Evolutionary conservation across 352 stramenopile genomes (phyloP), one percentile per base, ranked within the genome.

Genomic region (Globisporangium takayamanum): DNA sequence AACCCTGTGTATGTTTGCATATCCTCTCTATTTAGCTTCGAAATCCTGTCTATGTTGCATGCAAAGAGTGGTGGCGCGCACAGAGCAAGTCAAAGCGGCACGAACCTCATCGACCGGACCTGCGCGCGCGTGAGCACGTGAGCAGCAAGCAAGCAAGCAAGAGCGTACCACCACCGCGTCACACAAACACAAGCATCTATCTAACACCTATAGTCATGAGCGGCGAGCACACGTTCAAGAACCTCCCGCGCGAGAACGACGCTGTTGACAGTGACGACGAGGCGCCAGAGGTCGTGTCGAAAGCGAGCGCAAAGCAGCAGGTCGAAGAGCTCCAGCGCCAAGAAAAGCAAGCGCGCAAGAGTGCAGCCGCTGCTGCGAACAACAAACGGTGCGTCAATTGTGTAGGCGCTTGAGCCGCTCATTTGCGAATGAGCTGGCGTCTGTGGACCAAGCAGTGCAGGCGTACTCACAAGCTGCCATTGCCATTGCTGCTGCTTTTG

Each of bases 231-330:
- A 47, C 53, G 60, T 59, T 59, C 51, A 64, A 64, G 52, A 64
- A 64, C 52, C 52, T 59, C 6, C 59, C 44, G 0, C 60, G 28
- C 28, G 50, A 41, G n/a, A 45, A 51, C n/a, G 68, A 73, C 52
- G 69, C 80, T 46, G 50, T 22, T 5, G 58, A 66, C 26, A 87
- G 74, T 63, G 80, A 90, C 47, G 82, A 91, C 57, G 83, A 90
- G 62, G 80, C 83, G 28, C 83, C 83, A 26, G 83, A 93, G 60
- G 76, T 87, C 41, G 75, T 93, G 57, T 84, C 77, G 53, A 93
- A 89, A 67, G 70, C 76, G 53, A 89, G 60, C 55, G 83, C 83
- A 28, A 65, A 75, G 65, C 57, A 87, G 60, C 66, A 85, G 63
- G 79, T 65, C 53, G 64, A 76, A 45, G 64, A 73, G 52, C 74